phyloP scores from a whole-genome alignment of 768 basidiomycete species.

The Coprinopsis strossmayeri region DNA sequence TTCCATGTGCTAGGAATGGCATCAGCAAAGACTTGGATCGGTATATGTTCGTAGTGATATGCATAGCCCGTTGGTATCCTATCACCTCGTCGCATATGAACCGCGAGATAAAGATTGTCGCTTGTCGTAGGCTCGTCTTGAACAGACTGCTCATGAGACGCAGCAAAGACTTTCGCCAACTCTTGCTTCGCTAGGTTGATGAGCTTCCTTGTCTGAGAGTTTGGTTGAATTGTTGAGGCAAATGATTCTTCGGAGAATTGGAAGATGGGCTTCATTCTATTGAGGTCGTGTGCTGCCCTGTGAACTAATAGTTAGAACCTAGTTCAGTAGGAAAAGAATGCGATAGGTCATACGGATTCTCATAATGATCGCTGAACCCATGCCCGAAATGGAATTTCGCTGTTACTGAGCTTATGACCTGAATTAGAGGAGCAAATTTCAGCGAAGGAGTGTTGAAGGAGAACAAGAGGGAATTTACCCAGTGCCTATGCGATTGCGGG shows the following conservation, averaged over 20 bases:
- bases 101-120: conserved; percentile 36
- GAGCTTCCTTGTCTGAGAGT: conserved; percentile 33
- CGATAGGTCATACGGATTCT: conserved; percentile 47
- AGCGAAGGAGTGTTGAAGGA: background rate
- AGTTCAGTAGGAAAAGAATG: background rate
- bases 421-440: conserved; percentile 1
- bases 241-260: conserved; percentile 42
- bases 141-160: conserved; percentile 6
- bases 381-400: conserved; percentile 60
- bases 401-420: conserved; percentile 61
- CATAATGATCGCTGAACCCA: conserved; percentile 48
- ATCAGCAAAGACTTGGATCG: conserved; percentile 40
- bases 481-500: conserved; percentile 41
- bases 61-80: conserved; percentile 37
- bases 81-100: conserved; percentile 64
- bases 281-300: conserved; percentile 49
- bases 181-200: conserved; percentile 46
- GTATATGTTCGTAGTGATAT: conserved; percentile 39
- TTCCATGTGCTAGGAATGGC: conserved; percentile 37
- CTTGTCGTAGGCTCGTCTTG: conserved; percentile 6
- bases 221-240: conserved; percentile 46
- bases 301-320: conserved; percentile 1
- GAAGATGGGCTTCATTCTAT: conserved; percentile 53
- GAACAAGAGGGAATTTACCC: conserved; percentile 33
- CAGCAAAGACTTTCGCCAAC: conserved; percentile 23